phyloP scores from a whole-genome alignment of 1,139 yeast genomes.

The Entelexis sorbosivorans region DNA sequence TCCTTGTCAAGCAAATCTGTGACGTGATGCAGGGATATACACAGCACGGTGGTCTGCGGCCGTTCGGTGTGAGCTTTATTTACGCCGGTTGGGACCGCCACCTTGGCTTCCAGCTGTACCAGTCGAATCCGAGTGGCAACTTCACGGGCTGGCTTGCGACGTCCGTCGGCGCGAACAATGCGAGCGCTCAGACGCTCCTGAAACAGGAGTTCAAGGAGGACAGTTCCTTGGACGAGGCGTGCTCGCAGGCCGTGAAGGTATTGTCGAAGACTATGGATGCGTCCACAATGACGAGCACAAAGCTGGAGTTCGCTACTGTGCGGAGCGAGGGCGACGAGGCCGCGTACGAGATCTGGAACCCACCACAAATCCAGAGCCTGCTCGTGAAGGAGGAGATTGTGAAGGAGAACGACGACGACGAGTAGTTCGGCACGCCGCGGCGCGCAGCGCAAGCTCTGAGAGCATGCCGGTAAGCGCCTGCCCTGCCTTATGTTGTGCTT shows the following conservation, averaged over 20 bases:
- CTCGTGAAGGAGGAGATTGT: constrained; percentile 53
- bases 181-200: constrained; percentile 89
- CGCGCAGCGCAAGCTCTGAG: no score
- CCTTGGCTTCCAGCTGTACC: constrained; percentile 82
- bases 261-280: constrained; percentile 91
- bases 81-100: constrained; percentile 93
- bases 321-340: constrained; percentile 35
- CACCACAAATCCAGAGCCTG: constrained; percentile 61
- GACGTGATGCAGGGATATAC: constrained; percentile 97
- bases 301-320: constrained; percentile 81
- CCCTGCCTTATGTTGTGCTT: no score
- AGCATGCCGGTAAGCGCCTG: no score
- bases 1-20: constrained; percentile 77
- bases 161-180: constrained; percentile 89
- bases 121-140: constrained; percentile 95
- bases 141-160: constrained; percentile 99
- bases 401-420: constrained; percentile 5
- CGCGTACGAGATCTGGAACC: constrained; percentile 66
- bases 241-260: constrained; percentile 81
- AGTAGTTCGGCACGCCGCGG: no score
- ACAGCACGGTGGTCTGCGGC: constrained; percentile 96
- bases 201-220: constrained; percentile 92
- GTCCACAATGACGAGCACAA: constrained; percentile 72
- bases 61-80: constrained; percentile 92
- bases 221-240: constrained; percentile 62